Evolutionary conservation across 1,284 basidiomycete genomes (phyloP), one percentile per base, ranked within the genome.

Genomic region (Tranzscheliella williamsii): DNA sequence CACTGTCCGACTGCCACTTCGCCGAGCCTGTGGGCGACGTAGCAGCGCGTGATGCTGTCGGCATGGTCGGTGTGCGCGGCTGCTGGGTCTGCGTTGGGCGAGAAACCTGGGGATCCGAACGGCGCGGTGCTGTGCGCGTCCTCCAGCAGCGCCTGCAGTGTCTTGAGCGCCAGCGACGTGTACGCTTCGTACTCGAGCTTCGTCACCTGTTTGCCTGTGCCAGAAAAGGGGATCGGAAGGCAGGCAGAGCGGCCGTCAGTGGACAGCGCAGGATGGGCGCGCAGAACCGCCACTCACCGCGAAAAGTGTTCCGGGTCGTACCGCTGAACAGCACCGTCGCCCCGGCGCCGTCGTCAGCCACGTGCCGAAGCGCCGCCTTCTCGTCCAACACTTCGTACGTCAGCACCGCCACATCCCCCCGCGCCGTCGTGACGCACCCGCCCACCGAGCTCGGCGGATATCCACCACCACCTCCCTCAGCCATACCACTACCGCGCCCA

Each of bases 101-200:
- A 33, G n/a, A n/a, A n/a, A n/a, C n/a, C n/a, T n/a, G n/a, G n/a
- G n/a, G n/a, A n/a, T n/a, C n/a, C n/a, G n/a, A n/a, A n/a, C 11
- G 53, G 38, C 8, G 38, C 15, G 4, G 43, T 38, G 0, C 55
- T 61, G 29, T 58, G 58, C 1, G 56, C 54, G 13, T 34, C 18
- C 2, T 40, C 31, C 6, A 70, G 42, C 12, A 72, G 39, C 9
- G 31, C 13, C 12, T 42, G 39, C 15, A 72, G 49, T 5, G 88
- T 90, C 78, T 87, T 89, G 66, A 91, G 84, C 1, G 90, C 89
- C 17, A 91, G 81, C 60, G 85, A 85, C 56, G 85, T 86, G 79
- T 92, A 92, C 6, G 88, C 87, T 77, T 80, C 79, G 70, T 91
- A 91, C 73, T 90, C 88, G 24, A 91, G 80, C 35, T 83, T 83